Conservation (phyloP, 257 asterid genomes). For the Primulina huaijiensis region DNA sequence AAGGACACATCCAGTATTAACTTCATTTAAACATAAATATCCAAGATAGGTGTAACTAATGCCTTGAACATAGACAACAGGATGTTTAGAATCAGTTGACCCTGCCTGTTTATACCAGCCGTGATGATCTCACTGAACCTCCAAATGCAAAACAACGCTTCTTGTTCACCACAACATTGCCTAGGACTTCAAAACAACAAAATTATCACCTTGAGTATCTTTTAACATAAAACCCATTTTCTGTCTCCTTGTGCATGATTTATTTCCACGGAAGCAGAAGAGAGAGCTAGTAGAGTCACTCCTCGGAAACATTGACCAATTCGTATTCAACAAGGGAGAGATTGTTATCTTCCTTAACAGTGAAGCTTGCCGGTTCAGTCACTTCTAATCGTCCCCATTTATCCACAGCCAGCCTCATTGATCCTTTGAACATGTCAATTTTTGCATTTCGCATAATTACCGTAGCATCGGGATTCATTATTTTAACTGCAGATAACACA, state of each 20-base stretch:
- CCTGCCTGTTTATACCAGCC: slow-evolving; percentile 26
- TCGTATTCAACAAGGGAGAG: slow-evolving; percentile 68
- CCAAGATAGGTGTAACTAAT: slow-evolving; percentile 13
- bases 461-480: slow-evolving; percentile 41
- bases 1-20: slow-evolving; percentile 12
- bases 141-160: slow-evolving; percentile 28
- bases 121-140: slow-evolving; percentile 26
- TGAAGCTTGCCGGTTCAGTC: slow-evolving; percentile 46
- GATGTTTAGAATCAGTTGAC: slow-evolving; percentile 3
- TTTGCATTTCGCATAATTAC: slow-evolving; percentile 51
- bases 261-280: slow-evolving; percentile 18
- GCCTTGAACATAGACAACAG: slow-evolving; percentile 27
- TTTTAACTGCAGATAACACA: slow-evolving; percentile 36
- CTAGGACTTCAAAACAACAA: slow-evolving; percentile 31
- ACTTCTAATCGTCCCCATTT: slow-evolving; percentile 59
- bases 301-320: slow-evolving; percentile 43
- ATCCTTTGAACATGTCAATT: slow-evolving; percentile 66
- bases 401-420: slow-evolving; percentile 88
- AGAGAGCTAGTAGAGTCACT: slow-evolving; percentile 23
- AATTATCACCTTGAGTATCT: slow-evolving; percentile 28
- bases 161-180: slow-evolving; percentile 29
- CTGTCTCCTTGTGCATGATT: slow-evolving; percentile 23
- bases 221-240: slow-evolving; percentile 34
- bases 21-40: not conserved
- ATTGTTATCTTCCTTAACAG: slow-evolving; percentile 72